phyloP scores from a whole-genome alignment of 306 rosid species.

The Rubus idaeus region DNA sequence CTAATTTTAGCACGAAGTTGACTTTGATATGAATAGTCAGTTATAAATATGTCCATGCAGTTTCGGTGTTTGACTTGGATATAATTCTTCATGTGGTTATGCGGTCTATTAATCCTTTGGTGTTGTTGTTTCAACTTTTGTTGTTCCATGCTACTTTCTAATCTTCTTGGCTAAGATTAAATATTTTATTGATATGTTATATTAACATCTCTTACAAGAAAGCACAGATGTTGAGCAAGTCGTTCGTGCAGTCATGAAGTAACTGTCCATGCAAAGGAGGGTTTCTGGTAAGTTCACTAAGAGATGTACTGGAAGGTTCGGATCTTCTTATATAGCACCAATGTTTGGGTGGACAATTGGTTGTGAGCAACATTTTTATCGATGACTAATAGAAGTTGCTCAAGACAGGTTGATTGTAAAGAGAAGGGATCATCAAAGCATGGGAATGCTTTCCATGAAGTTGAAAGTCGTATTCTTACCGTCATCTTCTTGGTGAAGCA shows the following conservation, averaged over 20 bases:
- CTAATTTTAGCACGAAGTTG: slow-evolving; percentile 50
- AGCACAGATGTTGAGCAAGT: slow-evolving; percentile 19
- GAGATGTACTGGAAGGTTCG: slow-evolving; percentile 1
- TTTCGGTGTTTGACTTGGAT: slow-evolving; percentile 33
- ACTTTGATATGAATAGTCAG: slow-evolving; percentile 58
- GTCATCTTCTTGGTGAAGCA: too few relatives aligned
- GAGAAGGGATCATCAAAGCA: background rate
- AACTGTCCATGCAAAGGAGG: background rate
- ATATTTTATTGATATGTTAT: background rate
- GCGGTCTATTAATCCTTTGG: background rate
- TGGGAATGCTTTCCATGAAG: background rate
- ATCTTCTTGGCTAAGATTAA: background rate
- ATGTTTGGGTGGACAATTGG: background rate
- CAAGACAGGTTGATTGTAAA: background rate
- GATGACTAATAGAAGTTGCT: background rate
- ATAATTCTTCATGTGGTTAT: slow-evolving; percentile 16
- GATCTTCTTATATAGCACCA: background rate
- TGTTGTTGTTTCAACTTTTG: background rate
- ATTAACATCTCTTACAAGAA: slow-evolving; percentile 9
- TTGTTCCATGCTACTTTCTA: background rate
- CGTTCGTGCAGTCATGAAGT: slow-evolving; percentile 5
- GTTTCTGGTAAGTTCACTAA: background rate
- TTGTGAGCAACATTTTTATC: too few relatives aligned
- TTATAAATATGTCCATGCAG: slow-evolving; percentile 39
- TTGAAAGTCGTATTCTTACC: background rate